Evolutionary conservation across 2,329 filamentous ascomycete species (phyloP), one percentile per base, ranked within the genome.

Genomic region (Sporothrix pallida): DNA sequence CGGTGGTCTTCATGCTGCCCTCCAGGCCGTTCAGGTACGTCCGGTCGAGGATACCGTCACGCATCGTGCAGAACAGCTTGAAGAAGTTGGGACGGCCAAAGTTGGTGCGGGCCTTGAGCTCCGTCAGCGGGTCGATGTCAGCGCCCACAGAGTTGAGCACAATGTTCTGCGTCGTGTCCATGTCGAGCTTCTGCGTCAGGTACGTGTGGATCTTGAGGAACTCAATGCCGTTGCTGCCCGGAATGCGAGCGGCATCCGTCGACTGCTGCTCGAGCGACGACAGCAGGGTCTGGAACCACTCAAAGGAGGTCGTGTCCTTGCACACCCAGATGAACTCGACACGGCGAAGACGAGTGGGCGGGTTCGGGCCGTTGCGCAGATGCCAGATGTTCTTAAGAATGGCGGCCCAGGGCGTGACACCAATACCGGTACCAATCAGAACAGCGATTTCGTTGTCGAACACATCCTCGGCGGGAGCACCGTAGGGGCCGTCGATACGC

Each of bases 271-370:
- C 96, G 26, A 99, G 91, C 0, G 93, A 97, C 0, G 93, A 93
- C 17, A 99, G 88, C 0, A 99, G 90, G 1, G 93, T 94, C 81
- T 99, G 96, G 86, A 99, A 98, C 96, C 96, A 99, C 84, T 98
- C 96, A 80, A 99, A 99, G 0, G 95, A 97, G 48, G 89, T 92
- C 0, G 95, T 97, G 80, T 98, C 95, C 82, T 93, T 96, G 88
- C 95, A 98, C 70, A 98, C 92, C 96, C 96, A 99, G 85, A 99
- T 97, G 83, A 99, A 99, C 82, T 99, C 96, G 46, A 99, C 95
- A 81, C 96, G 92, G 74, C 94, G 93, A 65, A 99, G 91, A 80
- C 95, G 93, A 69, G 89, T 90, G 1, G 95, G 95, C 31, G 95
- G 93, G 84, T 98, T 96, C 8, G 95, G 95, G 17, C 91, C 90